A percentile compares a stretch with the other conserved stretches of the same genome.
Evolutionary conservation across 164 flowering plant genomes (phyloP).

Genomic region (Chloranthus sessilifolius): DNA sequence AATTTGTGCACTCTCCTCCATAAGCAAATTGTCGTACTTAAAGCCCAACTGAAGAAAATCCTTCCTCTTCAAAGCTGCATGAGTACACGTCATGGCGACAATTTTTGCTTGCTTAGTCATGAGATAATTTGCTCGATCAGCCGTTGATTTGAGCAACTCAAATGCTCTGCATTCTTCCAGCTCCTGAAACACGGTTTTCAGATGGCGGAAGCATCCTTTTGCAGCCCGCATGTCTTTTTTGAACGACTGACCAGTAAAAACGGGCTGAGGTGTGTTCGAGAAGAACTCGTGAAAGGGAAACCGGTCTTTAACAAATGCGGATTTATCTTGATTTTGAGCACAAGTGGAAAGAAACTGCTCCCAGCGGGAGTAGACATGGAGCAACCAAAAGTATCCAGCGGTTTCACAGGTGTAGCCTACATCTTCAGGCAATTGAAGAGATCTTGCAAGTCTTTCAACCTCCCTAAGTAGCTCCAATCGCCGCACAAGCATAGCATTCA

Average conservation of each 20-base stretch:
- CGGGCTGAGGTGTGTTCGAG: constrained; percentile 63
- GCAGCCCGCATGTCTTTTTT: constrained; percentile 94
- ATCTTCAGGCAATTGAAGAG: constrained; percentile 92
- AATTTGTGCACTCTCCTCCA: constrained; percentile 99
- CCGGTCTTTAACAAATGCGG: constrained; percentile 68
- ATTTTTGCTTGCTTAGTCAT: constrained; percentile 99
- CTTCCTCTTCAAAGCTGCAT: constrained; percentile 95
- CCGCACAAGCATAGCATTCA: constrained; percentile 96
- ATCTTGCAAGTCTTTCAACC: constrained; percentile 93
- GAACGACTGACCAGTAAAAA: constrained; percentile 82
- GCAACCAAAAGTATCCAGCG: constrained; percentile 97
- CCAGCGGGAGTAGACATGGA: constrained; percentile 97
- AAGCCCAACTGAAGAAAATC: constrained; percentile 93
- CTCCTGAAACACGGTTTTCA: constrained; percentile 88
- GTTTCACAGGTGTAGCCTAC: constrained; percentile 98
- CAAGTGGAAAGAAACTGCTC: constrained; percentile 91
- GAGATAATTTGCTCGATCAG: constrained; percentile 91
- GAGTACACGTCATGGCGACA: constrained; percentile 99
- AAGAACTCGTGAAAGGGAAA: constrained; percentile 92
- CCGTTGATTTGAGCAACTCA: constrained; percentile 94
- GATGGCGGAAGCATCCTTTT: constrained; percentile 89
- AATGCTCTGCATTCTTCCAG: constrained; percentile 98
- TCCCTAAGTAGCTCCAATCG: constrained; percentile 84
- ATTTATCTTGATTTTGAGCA: constrained; percentile 57
- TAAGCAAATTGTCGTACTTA: constrained; percentile 92